Evolutionary conservation across 495 filamentous ascomycete genomes (phyloP), one percentile per base, ranked within the genome.

Genomic region (Clohesyomyces aquaticus): DNA sequence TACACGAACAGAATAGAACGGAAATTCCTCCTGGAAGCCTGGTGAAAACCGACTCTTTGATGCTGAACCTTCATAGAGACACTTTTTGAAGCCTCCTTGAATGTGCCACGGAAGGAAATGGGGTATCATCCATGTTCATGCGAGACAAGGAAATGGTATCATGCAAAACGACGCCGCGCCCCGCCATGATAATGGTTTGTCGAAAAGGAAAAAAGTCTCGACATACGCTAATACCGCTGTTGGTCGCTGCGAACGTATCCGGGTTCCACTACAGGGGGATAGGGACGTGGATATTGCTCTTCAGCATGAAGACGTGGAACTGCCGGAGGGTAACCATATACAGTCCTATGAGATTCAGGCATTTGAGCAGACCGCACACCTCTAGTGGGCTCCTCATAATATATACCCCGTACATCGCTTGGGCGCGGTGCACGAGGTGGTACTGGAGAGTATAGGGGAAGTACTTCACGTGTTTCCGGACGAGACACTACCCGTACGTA

Each of bases 341-440:
- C 32, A 38, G 32, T 38, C 32, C 32, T 38, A 38, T 38, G 32
- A 6, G 32, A 50, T 26, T 50, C 47, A 50, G 47, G 47, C 19
- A 50, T 23, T 16, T 50, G 47, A 21, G 9, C 47, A 23, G 19
- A 22, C 14, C 19, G 47, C 47, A 26, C 19, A 22, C 25, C 47
- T 26, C 47, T 50, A 50, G 47, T 12, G 3, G 47, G n/a, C 1
- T 21, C 47, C 4, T 23, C 32, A 14, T 38, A 38, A 38, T 38
- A 38, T 6, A 14, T 14, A 38, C 32, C 32, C 32, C 32, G 32
- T 38, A 38, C 6, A 38, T 14, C 32, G 14, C 32, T 6, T 14
- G 6, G 32, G 6, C 6, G 32, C 32, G 32, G 14, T 38, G 6
- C 32, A 38, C 32, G 32, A 38, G 32, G 32, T 38, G 32, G 32